phyloP scores from a whole-genome alignment of 2,329 filamentous ascomycete genomes.

The Drechslerella dactyloides region DNA sequence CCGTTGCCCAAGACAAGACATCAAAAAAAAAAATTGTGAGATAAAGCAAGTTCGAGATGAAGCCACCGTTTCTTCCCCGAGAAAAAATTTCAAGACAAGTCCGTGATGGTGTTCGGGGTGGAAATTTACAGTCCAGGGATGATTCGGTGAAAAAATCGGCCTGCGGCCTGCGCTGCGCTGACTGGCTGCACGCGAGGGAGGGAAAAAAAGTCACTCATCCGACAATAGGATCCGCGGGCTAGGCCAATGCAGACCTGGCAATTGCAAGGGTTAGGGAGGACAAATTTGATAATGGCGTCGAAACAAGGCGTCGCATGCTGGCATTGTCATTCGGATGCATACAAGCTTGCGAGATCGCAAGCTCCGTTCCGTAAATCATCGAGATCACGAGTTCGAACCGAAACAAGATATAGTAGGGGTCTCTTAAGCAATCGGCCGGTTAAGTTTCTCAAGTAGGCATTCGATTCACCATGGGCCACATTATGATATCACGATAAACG shows the following conservation, averaged over 20 bases:
- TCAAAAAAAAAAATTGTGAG: conserved; percentile 1
- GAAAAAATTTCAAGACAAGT: conserved; percentile 1
- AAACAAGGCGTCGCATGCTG: no score
- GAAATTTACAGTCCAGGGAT: no score
- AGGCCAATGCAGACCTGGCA: background rate
- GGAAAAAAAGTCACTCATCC: background rate
- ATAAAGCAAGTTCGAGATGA: no score
- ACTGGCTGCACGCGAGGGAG: background rate
- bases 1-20: conserved; percentile 6
- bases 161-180: no score
- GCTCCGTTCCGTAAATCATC: background rate
- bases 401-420: background rate
- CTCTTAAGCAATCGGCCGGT: conserved; percentile 10
- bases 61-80: conserved; percentile 11
- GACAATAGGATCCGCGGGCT: background rate
- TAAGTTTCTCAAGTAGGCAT: conserved; percentile 13
- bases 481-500: no score
- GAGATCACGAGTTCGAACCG: conserved; percentile 21
- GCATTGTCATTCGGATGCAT: no score
- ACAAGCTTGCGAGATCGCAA: background rate
- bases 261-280: background rate
- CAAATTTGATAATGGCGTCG: no score
- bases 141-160: background rate
- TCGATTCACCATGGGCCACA: background rate
- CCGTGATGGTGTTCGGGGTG: background rate